A percentile compares a stretch with the other conserved stretches of the same genome.
phyloP scores from a whole-genome alignment of 140 eudicot species.

The Stevia rebaudiana region DNA sequence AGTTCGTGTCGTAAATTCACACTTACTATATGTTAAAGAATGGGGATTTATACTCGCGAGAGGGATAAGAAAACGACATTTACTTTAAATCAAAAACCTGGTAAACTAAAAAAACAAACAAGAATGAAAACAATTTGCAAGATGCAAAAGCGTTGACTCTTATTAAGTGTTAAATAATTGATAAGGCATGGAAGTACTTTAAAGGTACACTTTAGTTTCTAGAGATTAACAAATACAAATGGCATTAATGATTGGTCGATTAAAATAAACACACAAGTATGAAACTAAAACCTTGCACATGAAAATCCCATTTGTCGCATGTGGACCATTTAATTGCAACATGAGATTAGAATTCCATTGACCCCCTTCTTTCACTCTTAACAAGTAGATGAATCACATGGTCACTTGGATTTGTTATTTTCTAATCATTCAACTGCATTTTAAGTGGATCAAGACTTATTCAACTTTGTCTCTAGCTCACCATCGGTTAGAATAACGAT shows the following conservation, averaged over 20 bases:
- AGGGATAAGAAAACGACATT: neutral
- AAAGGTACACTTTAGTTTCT: constrained; percentile 32
- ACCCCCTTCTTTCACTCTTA: constrained; percentile 23
- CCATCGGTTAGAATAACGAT: neutral
- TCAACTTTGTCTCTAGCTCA: constrained; percentile 22
- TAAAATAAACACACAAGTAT: constrained; percentile 26
- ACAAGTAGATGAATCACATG: constrained; percentile 31
- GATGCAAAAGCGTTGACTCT: constrained; percentile 32
- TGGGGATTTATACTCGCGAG: neutral
- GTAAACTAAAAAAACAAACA: constrained; percentile 11
- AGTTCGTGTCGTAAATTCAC: too few species aligned
- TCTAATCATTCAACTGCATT: constrained; percentile 10
- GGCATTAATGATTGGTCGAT: constrained; percentile 42
- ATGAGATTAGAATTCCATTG: constrained; percentile 25
- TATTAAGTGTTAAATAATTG: constrained; percentile 25
- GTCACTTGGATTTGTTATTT: constrained; percentile 25
- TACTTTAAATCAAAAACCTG: neutral
- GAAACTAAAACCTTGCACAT: constrained; percentile 30
- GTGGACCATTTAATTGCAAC: constrained; percentile 35
- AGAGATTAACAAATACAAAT: constrained; percentile 27
- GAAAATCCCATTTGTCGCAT: constrained; percentile 35
- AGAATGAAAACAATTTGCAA: constrained; percentile 6
- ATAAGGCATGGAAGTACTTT: constrained; percentile 34
- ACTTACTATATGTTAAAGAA: too few species aligned
- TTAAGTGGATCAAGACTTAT: constrained; percentile 27